Evolutionary conservation across 345 rosid genomes (phyloP).

Genomic region (Arabidopsis suecica): DNA sequence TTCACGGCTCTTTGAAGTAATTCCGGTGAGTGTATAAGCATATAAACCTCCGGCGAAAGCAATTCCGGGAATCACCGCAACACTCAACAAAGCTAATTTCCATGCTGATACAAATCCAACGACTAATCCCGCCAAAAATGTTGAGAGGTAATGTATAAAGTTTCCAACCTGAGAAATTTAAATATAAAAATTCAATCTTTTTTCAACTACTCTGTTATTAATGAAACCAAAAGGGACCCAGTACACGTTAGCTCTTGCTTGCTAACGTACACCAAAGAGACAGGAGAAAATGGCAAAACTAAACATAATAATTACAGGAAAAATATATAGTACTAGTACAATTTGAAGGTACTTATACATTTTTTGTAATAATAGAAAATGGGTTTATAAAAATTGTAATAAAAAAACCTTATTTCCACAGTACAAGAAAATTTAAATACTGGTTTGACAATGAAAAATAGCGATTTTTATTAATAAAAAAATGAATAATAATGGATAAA

Average conservation of each 20-base stretch:
- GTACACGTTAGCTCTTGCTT: constrained; percentile 47
- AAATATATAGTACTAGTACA: neutral
- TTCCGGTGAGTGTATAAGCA: constrained; percentile 96
- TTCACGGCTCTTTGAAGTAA: constrained; percentile 96
- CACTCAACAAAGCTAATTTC: constrained; percentile 90
- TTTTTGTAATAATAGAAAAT: neutral
- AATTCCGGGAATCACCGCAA: constrained; percentile 97
- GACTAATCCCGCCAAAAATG: constrained; percentile 96
- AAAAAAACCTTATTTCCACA: no score
- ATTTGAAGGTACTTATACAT: neutral
- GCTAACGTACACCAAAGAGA: constrained; percentile 52
- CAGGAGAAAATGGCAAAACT: neutral
- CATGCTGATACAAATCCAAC: constrained; percentile 99
- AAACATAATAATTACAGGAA: neutral
- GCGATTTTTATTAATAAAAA: no score
- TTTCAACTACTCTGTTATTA: neutral
- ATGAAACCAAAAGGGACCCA: neutral
- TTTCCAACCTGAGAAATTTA: constrained; percentile 74
- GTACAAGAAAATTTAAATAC: no score
- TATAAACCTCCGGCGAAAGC: constrained; percentile 99
- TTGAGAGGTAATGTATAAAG: constrained; percentile 93
- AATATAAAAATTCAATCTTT: neutral
- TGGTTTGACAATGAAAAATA: no score
- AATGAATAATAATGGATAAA: no score
- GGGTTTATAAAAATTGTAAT: no score